phyloP scores from a whole-genome alignment of 192 early-diverging fungal species.

The Linderina pennispora region DNA sequence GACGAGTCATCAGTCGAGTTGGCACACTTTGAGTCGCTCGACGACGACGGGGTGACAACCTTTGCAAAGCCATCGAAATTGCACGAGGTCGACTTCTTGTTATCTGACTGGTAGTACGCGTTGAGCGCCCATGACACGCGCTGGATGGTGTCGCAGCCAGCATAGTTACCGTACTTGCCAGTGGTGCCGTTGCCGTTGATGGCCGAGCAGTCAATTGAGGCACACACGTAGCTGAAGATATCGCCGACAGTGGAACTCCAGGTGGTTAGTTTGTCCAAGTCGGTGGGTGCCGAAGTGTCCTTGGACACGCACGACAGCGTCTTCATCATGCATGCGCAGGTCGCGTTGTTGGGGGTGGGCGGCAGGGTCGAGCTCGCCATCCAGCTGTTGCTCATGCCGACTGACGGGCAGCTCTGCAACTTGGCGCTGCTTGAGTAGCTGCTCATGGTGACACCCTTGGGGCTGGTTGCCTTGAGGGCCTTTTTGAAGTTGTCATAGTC shows the following conservation, averaged over 20 bases:
- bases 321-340: constrained; percentile 62
- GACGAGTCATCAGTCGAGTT: constrained; percentile 13
- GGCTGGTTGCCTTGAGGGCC: constrained; percentile 46
- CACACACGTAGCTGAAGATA: constrained; percentile 39
- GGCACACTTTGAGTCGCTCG: constrained; percentile 33
- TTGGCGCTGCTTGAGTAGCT: constrained; percentile 40
- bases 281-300: constrained; percentile 17
- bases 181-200: constrained; percentile 20
- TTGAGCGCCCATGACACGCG: constrained; percentile 45
- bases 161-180: constrained; percentile 45
- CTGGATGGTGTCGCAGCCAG: constrained; percentile 36
- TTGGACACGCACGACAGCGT: constrained; percentile 48
- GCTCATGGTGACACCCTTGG: constrained; percentile 52
- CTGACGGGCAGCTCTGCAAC: constrained; percentile 40
- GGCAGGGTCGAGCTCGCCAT: constrained; percentile 50
- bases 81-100: constrained; percentile 33
- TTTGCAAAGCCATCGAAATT: constrained; percentile 46
- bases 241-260: constrained; percentile 28
- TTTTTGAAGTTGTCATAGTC: constrained; percentile 63
- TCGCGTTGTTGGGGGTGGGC: constrained; percentile 55
- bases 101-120: constrained; percentile 39
- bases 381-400: constrained; percentile 47
- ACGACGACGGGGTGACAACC: constrained; percentile 8
- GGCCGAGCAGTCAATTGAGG: constrained; percentile 23
- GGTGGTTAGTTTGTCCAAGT: constrained; percentile 5